Evolutionary conservation across 495 filamentous ascomycete species (phyloP).

Genomic region (Podospora tetraspora): DNA sequence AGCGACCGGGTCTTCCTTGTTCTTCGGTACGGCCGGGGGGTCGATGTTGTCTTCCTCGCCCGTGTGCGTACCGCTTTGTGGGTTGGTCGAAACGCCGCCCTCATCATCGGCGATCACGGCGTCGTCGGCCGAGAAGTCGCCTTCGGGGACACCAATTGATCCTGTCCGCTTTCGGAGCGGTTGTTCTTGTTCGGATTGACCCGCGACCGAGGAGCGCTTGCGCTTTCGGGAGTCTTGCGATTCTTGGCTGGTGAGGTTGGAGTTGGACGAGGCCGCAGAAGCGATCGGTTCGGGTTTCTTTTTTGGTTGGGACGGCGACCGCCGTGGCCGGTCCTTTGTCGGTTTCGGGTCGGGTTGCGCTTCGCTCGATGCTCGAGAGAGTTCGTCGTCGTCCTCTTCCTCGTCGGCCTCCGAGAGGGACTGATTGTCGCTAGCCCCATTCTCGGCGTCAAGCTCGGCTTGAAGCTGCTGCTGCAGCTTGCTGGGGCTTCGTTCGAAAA

Average conservation of each 20-base stretch:
- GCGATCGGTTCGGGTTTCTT: slow-evolving; percentile 23
- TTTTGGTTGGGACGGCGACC: slow-evolving; percentile 24
- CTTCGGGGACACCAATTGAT: slow-evolving; percentile 36
- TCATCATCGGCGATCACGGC: slow-evolving; percentile 41
- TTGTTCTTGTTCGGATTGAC: slow-evolving; percentile 44
- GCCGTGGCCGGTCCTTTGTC: slow-evolving; percentile 11
- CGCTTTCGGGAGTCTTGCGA: slow-evolving; percentile 45
- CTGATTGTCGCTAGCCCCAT: slow-evolving; percentile 36
- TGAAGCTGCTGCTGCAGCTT: slow-evolving; percentile 53
- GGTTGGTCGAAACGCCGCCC: slow-evolving; percentile 33
- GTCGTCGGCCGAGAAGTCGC: slow-evolving; percentile 33
- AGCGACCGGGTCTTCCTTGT: slow-evolving; percentile 23
- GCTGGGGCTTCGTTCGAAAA: slow-evolving; percentile 59
- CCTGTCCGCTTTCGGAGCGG: slow-evolving; percentile 55
- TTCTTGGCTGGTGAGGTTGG: slow-evolving; percentile 16
- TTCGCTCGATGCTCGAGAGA: slow-evolving; percentile 33
- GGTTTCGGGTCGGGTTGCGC: slow-evolving; percentile 22
- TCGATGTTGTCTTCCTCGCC: slow-evolving; percentile 37
- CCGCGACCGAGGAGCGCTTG: slow-evolving; percentile 44
- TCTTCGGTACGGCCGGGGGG: slow-evolving; percentile 14
- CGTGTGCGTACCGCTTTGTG: slow-evolving; percentile 37
- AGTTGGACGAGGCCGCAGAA: slow-evolving; percentile 15
- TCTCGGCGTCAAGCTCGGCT: slow-evolving; percentile 31
- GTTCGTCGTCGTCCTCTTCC: slow-evolving; percentile 36
- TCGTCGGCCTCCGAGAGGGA: slow-evolving; percentile 43